Conservation (phyloP, 2,329 filamentous ascomycete genomes). For the Torrubiella hemipterigena region DNA sequence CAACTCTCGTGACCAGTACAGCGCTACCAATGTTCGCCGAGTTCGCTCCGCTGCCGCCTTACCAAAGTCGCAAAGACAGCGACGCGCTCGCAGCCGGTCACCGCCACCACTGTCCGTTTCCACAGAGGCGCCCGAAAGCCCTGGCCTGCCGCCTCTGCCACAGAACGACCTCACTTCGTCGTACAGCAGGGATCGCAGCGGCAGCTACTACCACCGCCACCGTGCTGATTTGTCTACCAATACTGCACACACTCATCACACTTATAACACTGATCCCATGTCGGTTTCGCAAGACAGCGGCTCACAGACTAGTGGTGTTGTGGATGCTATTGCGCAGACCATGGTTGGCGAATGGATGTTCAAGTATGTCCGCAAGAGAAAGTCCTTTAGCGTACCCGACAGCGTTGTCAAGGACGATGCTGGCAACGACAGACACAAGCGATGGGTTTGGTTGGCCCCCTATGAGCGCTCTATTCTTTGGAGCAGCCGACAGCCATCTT, state of each 20-base stretch:
- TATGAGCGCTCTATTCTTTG: conserved; percentile 95
- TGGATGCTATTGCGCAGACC: conserved; percentile 92
- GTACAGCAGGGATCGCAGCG: conserved; percentile 27
- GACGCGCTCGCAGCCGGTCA: conserved; percentile 44
- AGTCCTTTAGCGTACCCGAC: conserved; percentile 76
- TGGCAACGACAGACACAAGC: conserved; percentile 73
- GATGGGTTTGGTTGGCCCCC: conserved; percentile 97
- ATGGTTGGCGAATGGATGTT: conserved; percentile 99
- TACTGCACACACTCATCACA: conserved; percentile 40
- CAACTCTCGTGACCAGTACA: conserved; percentile 35
- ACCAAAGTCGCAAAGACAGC: conserved; percentile 38
- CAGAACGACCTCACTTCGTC: conserved; percentile 59
- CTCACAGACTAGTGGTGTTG: conserved; percentile 64
- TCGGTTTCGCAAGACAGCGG: conserved; percentile 42
- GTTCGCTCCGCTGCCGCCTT: conserved; percentile 72
- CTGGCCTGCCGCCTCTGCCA: conserved; percentile 60
- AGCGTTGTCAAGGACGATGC: conserved; percentile 54
- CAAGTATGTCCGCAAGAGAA: conserved; percentile 78
- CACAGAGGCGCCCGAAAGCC: conserved; percentile 57
- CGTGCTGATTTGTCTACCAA: conserved; percentile 49
- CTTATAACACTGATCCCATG: conserved; percentile 24
- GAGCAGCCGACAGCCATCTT: conserved; percentile 94
- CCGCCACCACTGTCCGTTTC: conserved; percentile 56
- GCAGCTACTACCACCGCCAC: conserved; percentile 31
- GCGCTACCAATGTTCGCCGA: conserved; percentile 60